Conservation (phyloP, 768 basidiomycete species). For the Mycena crocata region DNA sequence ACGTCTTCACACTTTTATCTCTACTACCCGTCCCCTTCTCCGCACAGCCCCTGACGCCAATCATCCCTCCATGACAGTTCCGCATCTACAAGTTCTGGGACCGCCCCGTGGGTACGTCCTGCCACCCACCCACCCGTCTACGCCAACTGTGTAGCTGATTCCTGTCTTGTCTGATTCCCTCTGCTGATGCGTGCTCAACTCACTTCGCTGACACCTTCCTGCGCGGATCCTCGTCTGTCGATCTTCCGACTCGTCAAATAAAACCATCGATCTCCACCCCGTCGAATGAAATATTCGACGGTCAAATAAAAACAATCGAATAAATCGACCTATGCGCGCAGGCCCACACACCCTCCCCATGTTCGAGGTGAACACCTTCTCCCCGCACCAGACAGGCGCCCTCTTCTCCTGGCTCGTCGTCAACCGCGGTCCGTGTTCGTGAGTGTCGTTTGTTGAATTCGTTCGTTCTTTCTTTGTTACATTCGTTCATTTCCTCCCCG, state of each 20-base stretch:
- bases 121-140: slow-evolving; percentile 8
- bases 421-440: slow-evolving; percentile 80
- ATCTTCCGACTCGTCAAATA: no score
- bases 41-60: no score
- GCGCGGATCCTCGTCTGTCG: background rate
- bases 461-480: background rate
- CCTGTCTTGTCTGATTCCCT: background rate
- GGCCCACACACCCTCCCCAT: slow-evolving; percentile 78
- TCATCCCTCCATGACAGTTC: slow-evolving; percentile 54
- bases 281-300: no score
- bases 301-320: no score
- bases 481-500: background rate
- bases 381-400: slow-evolving; percentile 75
- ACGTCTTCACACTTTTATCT: no score
- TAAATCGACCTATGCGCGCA: slow-evolving; percentile 28
- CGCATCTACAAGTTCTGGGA: slow-evolving; percentile 74
- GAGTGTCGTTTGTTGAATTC: slow-evolving; percentile 35
- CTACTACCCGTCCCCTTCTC: no score
- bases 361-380: slow-evolving; percentile 79
- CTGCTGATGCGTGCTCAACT: no score
- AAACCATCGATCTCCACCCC: no score
- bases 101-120: slow-evolving; percentile 63
- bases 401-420: slow-evolving; percentile 77
- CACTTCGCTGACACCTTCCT: no score
- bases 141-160: background rate